phyloP scores from a whole-genome alignment of 2,329 filamentous ascomycete species.

The Penicillium nordicum region DNA sequence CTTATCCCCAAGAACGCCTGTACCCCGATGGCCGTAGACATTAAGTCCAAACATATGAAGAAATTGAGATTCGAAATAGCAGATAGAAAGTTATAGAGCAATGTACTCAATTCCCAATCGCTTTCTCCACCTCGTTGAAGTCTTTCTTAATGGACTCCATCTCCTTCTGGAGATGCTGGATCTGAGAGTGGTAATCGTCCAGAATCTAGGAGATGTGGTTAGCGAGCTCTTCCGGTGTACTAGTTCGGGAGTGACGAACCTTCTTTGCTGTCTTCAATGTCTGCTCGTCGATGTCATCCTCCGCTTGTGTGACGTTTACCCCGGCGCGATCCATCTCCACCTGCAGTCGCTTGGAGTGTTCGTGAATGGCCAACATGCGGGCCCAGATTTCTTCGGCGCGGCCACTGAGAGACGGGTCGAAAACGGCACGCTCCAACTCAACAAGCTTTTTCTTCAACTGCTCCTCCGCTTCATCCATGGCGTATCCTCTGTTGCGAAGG shows the following conservation, averaged over 20 bases:
- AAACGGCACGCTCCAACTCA: conserved; percentile 56
- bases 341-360: conserved; percentile 57
- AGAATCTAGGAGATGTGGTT: conserved; percentile 41
- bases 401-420: conserved; percentile 59
- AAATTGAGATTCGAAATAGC: conserved; percentile 9
- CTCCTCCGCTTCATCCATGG: conserved; percentile 62
- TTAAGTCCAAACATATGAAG: conserved; percentile 12
- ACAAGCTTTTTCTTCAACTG: conserved; percentile 60
- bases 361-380: conserved; percentile 60
- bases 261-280: conserved; percentile 60
- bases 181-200: conserved; percentile 50
- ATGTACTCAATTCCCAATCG: conserved; percentile 22
- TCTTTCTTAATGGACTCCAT: conserved; percentile 58
- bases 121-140: conserved; percentile 54
- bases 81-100: conserved; percentile 3
- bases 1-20: conserved; percentile 20
- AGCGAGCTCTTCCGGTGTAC: conserved; percentile 20
- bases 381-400: conserved; percentile 66
- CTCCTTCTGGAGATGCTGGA: conserved; percentile 60
- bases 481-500: conserved; percentile 61
- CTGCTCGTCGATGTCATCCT: conserved; percentile 53
- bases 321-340: conserved; percentile 58
- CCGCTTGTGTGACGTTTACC: conserved; percentile 37
- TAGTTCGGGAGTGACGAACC: conserved; percentile 40
- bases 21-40: conserved; percentile 24